Base-by-base conservation (phyloP, 371 early-diverging fungal species). In the Paramicrosporidium saccamoebae region DNA sequence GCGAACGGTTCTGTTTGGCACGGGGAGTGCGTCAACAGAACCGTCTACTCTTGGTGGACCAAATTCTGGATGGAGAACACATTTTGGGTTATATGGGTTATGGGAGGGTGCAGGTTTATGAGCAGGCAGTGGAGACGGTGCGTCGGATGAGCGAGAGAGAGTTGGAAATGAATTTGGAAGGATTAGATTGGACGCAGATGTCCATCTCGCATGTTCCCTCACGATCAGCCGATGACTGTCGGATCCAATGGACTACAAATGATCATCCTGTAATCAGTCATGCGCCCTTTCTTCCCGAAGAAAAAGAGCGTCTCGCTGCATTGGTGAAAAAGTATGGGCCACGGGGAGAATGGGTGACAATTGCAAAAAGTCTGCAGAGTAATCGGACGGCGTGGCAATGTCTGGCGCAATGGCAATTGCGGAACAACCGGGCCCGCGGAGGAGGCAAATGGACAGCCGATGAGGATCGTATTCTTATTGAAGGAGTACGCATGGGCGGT, bases 191-290 rank as follows among this genome's bases (percentile, higher is more conserved):
- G 68, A 29, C 42, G 5, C 38, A 54, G 11, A 55, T 69, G n/a
- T 50, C 69, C 12, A 32, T 32, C 10, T 24, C 42, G 27, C 50
- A 50, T 42, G 69, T 69, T 12, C 52, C 41, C 8, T 42, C 56
- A 13, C 43, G 62, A 25, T 50, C 50, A 7, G 39, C 64, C 1
- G 46, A 37, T 7, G 66, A 71, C 36, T 73, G 71, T 25, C 41
- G 56, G 15, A 73, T 68, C 21, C 68, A 64, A 29, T 73, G 72
- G 71, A 61, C 64, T 3, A 55, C 55, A n/a, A 64, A 62, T 25
- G 71, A 64, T 22, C 72, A 73, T 35, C 74, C 74, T 1, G 44
- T 45, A 4, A 66, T 73, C 37, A 71, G 68, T 36, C 59, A 60
- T 27, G 41, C 31, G 19, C 52, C 51, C 7, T 73, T 69, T 69